Evolutionary conservation across 75 land plant genomes (phyloP), one percentile per base, ranked within the genome.

Genomic region (Pinus albicaulis): DNA sequence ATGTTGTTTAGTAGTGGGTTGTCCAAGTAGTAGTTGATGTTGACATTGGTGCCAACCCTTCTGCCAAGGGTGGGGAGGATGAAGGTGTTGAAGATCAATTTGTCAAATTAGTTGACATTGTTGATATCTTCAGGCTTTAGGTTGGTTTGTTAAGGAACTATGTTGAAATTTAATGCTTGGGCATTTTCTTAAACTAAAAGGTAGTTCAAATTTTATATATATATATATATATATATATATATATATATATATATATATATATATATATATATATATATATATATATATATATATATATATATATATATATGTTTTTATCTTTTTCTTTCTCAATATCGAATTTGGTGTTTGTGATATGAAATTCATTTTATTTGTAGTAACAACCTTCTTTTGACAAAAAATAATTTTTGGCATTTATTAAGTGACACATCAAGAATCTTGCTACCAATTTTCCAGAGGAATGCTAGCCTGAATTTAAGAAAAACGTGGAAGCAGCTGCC

Each of bases 381-480:
- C 96, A 93, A 86, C 98, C 98, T 56, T 24, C 98, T 3, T 93
- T 90, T 81, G 92, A 93, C 82, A 95, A 95, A 83, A 95, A 95
- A 82, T 83, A 81, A 38, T 95, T 95, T 78, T 71, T 95, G 55
- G 77, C 85, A 0, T 88, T 69, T 80, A 87, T 91, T 17, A 95
- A 95, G 87, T 80, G 73, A 58, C 92, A 82, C 84, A 88, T 95
- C 77, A 95, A 95, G 86, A 19, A 73, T 56, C 74, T 95, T 79
- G 89, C 92, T 34, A 83, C 88, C 3, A 81, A 85, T 75, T 76
- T 93, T 64, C 82, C 89, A 11, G 88, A 66, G 34, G 98, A 92
- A 72, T 57, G 80, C 56, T 86, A 84, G 60, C 92, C 80, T 19
- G 61, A 20, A 10, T 95, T 95, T 82, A 95, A 95, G 87, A 89